Evolutionary conservation across 2,329 filamentous ascomycete genomes (phyloP).

Genomic region (Pestalotiopsis sp.): DNA sequence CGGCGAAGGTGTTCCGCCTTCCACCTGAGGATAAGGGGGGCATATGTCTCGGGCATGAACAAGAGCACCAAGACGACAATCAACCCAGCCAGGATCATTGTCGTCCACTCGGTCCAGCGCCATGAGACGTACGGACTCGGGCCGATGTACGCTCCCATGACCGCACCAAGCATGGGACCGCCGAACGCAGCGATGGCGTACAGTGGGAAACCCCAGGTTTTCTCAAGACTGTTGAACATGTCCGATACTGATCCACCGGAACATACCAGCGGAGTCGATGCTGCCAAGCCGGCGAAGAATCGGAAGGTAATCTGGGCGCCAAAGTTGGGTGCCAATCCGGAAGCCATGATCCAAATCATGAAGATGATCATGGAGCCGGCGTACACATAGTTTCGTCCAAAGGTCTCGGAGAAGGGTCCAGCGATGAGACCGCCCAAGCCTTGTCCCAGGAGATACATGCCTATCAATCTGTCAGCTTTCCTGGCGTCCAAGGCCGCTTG

Average conservation of each 20-base stretch:
- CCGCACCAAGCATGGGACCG: conserved; percentile 42
- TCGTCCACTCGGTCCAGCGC: conserved; percentile 67
- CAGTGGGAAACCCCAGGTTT: conserved; percentile 40
- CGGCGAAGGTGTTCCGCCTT: conserved; percentile 62
- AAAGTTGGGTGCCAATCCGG: conserved; percentile 42
- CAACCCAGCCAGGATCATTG: conserved; percentile 63
- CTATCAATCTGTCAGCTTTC: conserved; percentile 12
- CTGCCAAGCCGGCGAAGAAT: conserved; percentile 47
- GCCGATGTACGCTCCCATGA: conserved; percentile 65
- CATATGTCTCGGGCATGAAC: conserved; percentile 16
- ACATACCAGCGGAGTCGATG: conserved; percentile 43
- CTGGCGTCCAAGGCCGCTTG: background rate
- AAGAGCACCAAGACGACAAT: conserved; percentile 42
- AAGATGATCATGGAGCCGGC: conserved; percentile 38
- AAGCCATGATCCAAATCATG: conserved; percentile 45
- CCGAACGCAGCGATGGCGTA: conserved; percentile 47
- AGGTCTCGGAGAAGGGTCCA: conserved; percentile 41
- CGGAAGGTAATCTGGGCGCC: conserved; percentile 44
- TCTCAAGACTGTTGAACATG: conserved; percentile 35
- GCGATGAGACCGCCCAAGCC: conserved; percentile 37
- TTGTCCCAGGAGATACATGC: conserved; percentile 37
- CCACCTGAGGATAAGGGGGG: conserved; percentile 48
- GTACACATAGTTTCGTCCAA: conserved; percentile 36
- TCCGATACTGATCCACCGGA: conserved; percentile 44
- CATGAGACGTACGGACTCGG: conserved; percentile 54